Base-by-base conservation (phyloP, 768 basidiomycete genomes). In the Tylopilus sp. region DNA sequence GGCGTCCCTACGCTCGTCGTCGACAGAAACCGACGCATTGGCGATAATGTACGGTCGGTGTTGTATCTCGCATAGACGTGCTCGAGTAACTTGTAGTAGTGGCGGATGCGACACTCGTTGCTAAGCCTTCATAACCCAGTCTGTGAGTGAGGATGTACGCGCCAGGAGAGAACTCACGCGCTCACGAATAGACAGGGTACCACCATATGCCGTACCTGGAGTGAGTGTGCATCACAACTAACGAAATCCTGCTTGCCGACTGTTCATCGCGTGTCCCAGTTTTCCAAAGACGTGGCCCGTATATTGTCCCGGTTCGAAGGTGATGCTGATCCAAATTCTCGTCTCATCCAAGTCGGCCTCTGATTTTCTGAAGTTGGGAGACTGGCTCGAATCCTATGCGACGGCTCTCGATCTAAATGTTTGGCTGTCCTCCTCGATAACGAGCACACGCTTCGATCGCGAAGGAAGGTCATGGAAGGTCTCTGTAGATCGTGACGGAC, bases 301-400 rank as follows among this genome's bases (percentile, higher is more conserved):
- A 5, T 77, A 71, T 52, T 71, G 75, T 6, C 74, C 81, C 9
- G 77, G 79, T 1, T 65, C 68, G 15, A 84, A 83, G 69, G 77
- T 77, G 48, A 23, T 38, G 49, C 36, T 8, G 17, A 8, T 23
- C 12, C n/a, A n/a, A n/a, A n/a, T 4, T 47, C 17, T 38, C 22
- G 2, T 10, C 0, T 33, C 10, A 23, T n/a, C 30, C n/a, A n/a
- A n/a, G n/a, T n/a, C n/a, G 23, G 21, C 31, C n/a, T 50, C 53
- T 38, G 36, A 47, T 31, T 18, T 8, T 25, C 9, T 40, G 17
- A 30, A 82, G 79, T 66, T 86, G 31, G 82, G 75, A 4, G 79
- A 81, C 53, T 86, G 80, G 80, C 72, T 86, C 1, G 84, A 87
- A 61, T 69, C 61, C 8, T 87, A 86, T 52, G 82, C 78, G 0